Base-by-base conservation (phyloP, 2,329 filamentous ascomycete species). In the Aspergillus pseudoglaucus region DNA sequence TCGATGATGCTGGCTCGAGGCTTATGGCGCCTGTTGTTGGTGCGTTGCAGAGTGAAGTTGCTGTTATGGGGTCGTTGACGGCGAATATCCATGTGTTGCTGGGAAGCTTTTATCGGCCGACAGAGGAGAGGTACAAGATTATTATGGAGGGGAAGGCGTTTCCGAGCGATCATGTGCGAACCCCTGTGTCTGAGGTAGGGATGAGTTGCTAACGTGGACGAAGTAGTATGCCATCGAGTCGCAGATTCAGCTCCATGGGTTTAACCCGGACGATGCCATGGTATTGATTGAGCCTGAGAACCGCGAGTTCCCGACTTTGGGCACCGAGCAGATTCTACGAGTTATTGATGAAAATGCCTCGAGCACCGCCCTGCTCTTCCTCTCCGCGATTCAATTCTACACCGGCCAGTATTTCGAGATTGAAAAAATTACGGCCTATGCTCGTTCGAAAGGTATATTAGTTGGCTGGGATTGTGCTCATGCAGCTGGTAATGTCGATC, bases 391-490 rank as follows among this genome's bases (percentile, higher is more conserved):
- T 38, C 90, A 96, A 64, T 96, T 90, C 73, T 95, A 94, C 71
- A 93, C 86, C 0, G 90, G 90, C 47, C 90, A 96, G 65, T 81
- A 87, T 48, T 87, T 95, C 57, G 88, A 95, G 66, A 90, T 96
- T 3, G 70, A 81, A 39, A 76, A 72, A 39, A 95, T 95, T 65
- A 95, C 90, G 1, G 77, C 77, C 1, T 78, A 90, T 68, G 90
- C 90, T 0, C 85, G 84, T 54, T 75, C 74, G 0, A 80, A 81
- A 54, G 86, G 83, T 44, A 82, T 95, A 39, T 67, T 82, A 1
- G 82, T 93, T 4, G 88, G 89, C 22, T 95, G 89, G 89, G 90
- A 95, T 63, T 82, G 93, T 22, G 90, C 90, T 0, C 89, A 95
- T 65, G 88, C 88, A 0, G 87, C 81, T 18, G 90, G 90, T 27